Percentiles rank a stretch among this genome's conserved stretches.
These are phyloP conservation scores for Coniosporium apollinis DNA, from an alignment of 495 filamentous ascomycete genomes.

Conservation along the genomic window DNA sequence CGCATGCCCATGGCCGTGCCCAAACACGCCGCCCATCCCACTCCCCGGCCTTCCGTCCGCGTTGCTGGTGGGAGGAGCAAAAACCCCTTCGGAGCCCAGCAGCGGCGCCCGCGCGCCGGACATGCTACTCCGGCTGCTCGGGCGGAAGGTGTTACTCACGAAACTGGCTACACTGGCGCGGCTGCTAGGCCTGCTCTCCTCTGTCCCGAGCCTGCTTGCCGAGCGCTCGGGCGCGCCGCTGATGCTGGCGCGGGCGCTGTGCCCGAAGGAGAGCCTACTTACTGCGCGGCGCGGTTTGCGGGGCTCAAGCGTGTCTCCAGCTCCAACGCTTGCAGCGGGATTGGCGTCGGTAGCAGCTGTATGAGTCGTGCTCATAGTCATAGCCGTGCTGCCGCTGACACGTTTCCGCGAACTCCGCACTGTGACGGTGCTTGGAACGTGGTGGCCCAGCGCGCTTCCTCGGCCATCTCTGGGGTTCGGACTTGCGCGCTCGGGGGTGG, in stretches of 20 bases:
- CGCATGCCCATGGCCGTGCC: no score
- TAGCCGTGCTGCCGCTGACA: conserved; percentile 40
- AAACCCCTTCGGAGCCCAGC: no score
- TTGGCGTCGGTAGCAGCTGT: no score
- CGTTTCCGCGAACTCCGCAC: conserved; percentile 58
- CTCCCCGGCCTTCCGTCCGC: no score
- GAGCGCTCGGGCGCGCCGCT: conserved; percentile 26
- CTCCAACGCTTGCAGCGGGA: no score
- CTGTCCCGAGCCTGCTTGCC: conserved; percentile 19
- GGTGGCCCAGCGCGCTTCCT: conserved; percentile 34
- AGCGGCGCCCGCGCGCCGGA: conserved; percentile 43
- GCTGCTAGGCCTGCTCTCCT: conserved; percentile 40
- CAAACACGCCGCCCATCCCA: no score
- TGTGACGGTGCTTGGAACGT: conserved; percentile 58
- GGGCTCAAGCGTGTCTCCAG: conserved; percentile 21
- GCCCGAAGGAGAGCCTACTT: conserved; percentile 34
- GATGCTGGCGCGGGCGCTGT: not conserved
- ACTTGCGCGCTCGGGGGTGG: conserved; percentile 66
- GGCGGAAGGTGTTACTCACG: no score
- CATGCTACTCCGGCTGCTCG: conserved; percentile 52
- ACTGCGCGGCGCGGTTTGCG: conserved; percentile 14
- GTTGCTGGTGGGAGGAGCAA: no score
- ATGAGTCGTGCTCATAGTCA: no score
- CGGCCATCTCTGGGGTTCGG: conserved; percentile 43
- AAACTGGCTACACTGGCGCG: conserved; percentile 36